A percentile compares a stretch with the other conserved stretches of the same genome.
Conservation (phyloP, 768 basidiomycete genomes). For the Leccinum ochraceum region DNA sequence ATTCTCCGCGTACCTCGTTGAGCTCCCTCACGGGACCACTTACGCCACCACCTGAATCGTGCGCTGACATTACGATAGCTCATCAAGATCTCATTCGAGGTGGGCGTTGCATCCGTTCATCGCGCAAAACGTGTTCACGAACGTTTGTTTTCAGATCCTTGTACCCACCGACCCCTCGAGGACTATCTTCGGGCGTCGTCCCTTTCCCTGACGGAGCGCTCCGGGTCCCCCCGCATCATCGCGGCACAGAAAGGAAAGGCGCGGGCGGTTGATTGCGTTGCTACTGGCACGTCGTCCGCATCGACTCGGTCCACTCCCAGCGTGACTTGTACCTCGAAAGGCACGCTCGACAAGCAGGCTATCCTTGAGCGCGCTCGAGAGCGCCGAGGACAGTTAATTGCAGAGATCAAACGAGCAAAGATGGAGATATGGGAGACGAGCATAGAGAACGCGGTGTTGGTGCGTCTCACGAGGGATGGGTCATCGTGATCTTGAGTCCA, state of each 20-base stretch:
- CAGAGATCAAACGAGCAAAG: constrained; percentile 60
- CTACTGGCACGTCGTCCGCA: not conserved
- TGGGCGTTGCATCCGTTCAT: constrained; percentile 1
- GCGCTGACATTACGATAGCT: constrained; percentile 6
- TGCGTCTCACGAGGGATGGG: constrained; percentile 43
- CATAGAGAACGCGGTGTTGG: constrained; percentile 66
- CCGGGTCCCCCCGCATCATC: not conserved
- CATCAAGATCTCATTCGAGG: constrained; percentile 10
- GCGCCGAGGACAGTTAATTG: constrained; percentile 49
- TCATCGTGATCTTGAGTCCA: constrained; percentile 2
- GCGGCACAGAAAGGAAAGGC: constrained; percentile 22
- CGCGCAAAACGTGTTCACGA: constrained; percentile 4
- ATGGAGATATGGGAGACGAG: constrained; percentile 73
- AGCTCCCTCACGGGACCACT: constrained; percentile 33
- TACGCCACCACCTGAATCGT: constrained; percentile 25
- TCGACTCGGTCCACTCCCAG: constrained; percentile 5
- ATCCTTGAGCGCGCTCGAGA: constrained; percentile 55
- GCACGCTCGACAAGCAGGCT: constrained; percentile 37
- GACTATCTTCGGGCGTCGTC: not conserved
- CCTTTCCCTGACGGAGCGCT: not conserved
- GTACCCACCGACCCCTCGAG: constrained; percentile 2
- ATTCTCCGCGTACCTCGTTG: constrained; percentile 33
- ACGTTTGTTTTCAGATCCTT: constrained; percentile 7
- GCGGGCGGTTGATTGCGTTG: constrained; percentile 1
- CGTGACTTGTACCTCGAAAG: constrained; percentile 1